Evolutionary conservation across 345 rosid genomes (phyloP), one percentile per base, ranked within the genome.

Genomic region (Citrus glauca): DNA sequence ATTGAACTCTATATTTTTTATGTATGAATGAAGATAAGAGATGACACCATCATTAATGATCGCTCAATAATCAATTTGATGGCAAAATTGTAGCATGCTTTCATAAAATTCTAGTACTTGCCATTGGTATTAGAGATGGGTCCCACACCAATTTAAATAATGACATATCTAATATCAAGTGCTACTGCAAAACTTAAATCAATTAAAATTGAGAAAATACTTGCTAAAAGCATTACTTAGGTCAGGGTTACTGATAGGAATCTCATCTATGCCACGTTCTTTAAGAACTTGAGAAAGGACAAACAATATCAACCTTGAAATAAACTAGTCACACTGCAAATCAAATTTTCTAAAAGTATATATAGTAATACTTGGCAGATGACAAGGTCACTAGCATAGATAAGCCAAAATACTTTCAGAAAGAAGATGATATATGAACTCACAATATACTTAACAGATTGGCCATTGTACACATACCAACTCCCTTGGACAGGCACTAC

Each of bases 281-380:
- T 80, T 83, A 63, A 79, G 82, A 81, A 79, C 82, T 81, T 81
- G 10, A 27, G 22, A 67, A n/a, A 75, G 45, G 72, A 75, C 17
- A 50, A 25, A 64, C 6, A 65, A 17, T 42, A 69, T 35, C 53
- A 35, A 35, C 9, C 68, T 9, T 65, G 7, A 65, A 32, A 66
- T 75, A 17, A 75, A 75, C n/a, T 57, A 17, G 56, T 22, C 55
- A 32, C 9, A 6, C 55, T n/a, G 28, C 68, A 25, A 16, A 66
- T 37, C 65, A 66, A 55, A 33, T 55, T 17, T 57, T 13, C 3
- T 17, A 13, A 19, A 30, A 48, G 17, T 13, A 48, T 6, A 30
- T 25, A 22, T 6, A 11, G 20, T 9, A 63, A 6, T 63, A 32
- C 53, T 74, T 74, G 25, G 13, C 22, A 74, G 8, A 74, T 17